Conservation (phyloP, 331 rosid genomes). For the Malus hybrid region DNA sequence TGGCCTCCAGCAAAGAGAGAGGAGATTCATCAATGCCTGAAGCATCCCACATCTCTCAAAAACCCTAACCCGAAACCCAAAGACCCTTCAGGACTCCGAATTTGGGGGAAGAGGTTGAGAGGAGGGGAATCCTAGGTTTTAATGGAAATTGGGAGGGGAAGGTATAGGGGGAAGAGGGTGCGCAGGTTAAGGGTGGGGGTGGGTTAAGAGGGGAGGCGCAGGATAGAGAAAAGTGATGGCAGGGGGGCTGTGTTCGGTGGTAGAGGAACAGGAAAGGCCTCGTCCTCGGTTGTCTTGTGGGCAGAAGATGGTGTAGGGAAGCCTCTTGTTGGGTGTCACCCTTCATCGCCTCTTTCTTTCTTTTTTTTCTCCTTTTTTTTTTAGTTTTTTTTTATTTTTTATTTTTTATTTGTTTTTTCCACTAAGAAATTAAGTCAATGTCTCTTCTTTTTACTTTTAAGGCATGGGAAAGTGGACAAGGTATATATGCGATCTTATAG, state of each 20-base stretch:
- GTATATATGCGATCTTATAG: background rate
- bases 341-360: background rate
- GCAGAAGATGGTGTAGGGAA: constrained; percentile 52
- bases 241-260: constrained; percentile 53
- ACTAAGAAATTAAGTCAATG: background rate
- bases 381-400: background rate
- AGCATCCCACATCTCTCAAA: constrained; percentile 96
- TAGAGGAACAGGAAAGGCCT: constrained; percentile 54
- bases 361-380: background rate
- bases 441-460: too few species aligned
- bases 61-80: constrained; percentile 41
- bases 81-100: constrained; percentile 11
- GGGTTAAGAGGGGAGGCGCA: constrained; percentile 34
- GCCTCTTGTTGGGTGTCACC: constrained; percentile 6
- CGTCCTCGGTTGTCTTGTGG: constrained; percentile 37
- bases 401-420: background rate
- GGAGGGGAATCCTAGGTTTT: constrained; percentile 3
- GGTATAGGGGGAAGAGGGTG: background rate
- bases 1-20: constrained; percentile 84
- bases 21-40: constrained; percentile 75
- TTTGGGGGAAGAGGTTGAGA: background rate
- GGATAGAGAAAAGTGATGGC: constrained; percentile 24
- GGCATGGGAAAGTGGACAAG: too few species aligned
- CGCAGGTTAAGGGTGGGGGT: constrained; percentile 14
- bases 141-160: background rate